Evolutionary conservation across 257 asterid genomes (phyloP).

Genomic region (Gardenia jasminoides): DNA sequence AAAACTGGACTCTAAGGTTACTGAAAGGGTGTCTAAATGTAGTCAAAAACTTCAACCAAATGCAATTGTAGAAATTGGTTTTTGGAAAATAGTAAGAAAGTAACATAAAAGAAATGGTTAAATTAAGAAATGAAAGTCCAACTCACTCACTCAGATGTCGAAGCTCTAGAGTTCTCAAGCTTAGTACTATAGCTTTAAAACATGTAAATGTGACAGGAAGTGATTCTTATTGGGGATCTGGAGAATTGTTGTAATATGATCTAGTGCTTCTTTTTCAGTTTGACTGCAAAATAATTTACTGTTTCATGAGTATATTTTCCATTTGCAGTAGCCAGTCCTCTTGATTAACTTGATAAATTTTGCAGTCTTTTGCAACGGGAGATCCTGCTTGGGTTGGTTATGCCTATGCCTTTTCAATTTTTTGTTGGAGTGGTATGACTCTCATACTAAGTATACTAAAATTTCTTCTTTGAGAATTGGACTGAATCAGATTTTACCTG

Average conservation of each 20-base stretch:
- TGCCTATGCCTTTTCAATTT: conserved; percentile 73
- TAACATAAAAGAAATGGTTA: neutral
- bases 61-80: neutral
- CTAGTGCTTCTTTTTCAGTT: neutral
- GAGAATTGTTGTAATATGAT: neutral
- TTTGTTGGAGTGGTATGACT: conserved; percentile 78
- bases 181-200: neutral
- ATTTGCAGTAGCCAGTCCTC: conserved; percentile 19
- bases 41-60: neutral
- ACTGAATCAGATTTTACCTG: neutral
- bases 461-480: neutral
- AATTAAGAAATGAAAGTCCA: neutral
- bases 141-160: neutral
- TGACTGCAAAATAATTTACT: neutral
- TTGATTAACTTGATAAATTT: conserved; percentile 26
- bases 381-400: conserved; percentile 88
- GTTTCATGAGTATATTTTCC: neutral
- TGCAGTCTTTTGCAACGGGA: conserved; percentile 83
- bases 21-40: neutral
- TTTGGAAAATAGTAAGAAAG: neutral
- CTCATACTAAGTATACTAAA: conserved; percentile 5
- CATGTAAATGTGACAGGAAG: neutral
- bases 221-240: neutral
- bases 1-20: neutral
- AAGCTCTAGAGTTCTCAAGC: neutral